Percentiles rank a stretch among this genome's conserved stretches.
Evolutionary conservation across 345 rosid species (phyloP).

Genomic region (Populus euphratica): DNA sequence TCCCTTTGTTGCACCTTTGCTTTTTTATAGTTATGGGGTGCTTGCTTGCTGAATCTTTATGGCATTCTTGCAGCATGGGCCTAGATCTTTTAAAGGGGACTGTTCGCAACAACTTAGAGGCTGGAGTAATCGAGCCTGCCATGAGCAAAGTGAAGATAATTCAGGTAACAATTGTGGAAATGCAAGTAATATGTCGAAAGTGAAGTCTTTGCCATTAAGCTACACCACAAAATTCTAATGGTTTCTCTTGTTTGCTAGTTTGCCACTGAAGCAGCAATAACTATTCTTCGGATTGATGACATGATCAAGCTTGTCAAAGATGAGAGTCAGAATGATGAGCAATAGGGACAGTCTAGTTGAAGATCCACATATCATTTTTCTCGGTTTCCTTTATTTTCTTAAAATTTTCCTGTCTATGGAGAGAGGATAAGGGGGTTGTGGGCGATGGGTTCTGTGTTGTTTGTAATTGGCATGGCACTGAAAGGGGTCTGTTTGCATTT

Average conservation of each 20-base stretch:
- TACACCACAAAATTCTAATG: background rate
- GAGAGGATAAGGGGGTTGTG: background rate
- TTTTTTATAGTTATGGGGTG: background rate
- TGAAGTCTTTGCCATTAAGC: background rate
- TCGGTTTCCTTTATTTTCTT: background rate
- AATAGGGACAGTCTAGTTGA: slow-evolving; percentile 3
- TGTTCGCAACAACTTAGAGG: slow-evolving; percentile 87
- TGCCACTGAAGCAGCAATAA: slow-evolving; percentile 98
- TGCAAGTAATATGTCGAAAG: background rate
- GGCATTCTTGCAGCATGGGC: slow-evolving; percentile 71
- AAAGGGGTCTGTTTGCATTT: background rate
- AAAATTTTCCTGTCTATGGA: background rate
- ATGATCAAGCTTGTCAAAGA: slow-evolving; percentile 95
- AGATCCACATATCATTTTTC: too few relatives aligned
- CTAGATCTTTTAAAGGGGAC: slow-evolving; percentile 80
- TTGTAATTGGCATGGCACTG: background rate
- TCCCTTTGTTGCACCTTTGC: background rate
- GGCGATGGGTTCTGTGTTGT: background rate
- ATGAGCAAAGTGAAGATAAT: slow-evolving; percentile 99
- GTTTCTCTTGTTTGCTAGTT: slow-evolving; percentile 33
- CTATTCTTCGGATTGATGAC: slow-evolving; percentile 93
- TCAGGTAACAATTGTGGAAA: slow-evolving; percentile 49
- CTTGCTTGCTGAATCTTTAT: background rate
- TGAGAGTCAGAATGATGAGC: slow-evolving; percentile 68
- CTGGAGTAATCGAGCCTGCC: slow-evolving; percentile 97